Evolutionary conservation across 768 basidiomycete species (phyloP), one percentile per base, ranked within the genome.

Genomic region (Trametes maxima): DNA sequence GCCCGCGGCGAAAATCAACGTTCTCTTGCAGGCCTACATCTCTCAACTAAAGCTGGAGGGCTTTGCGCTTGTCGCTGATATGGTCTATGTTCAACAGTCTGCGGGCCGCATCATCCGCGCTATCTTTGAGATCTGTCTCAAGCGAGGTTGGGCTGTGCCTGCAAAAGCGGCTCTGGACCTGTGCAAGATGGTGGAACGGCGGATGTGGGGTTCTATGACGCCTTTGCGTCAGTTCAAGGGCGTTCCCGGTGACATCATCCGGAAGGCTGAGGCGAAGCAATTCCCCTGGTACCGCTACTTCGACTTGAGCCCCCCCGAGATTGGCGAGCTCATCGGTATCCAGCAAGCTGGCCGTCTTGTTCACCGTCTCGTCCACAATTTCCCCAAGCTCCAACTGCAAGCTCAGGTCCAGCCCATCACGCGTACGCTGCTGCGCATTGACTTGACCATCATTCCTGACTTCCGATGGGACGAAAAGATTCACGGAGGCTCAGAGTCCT

Each of bases 221-320:
- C 95, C 96, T 8, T 81, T 98, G 39, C 85, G 97, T 39, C 97
- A 99, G 72, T 98, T 98, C 82, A 94, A 89, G 73, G 89, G 90
- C 65, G 88, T 96, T 0, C 95, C 94, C 0, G 73, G 81, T 19
- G 93, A 96, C 48, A 87, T 96, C 36, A 78, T 95, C 49, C 78
- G 91, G 25, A 94, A 95, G 70, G 95, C 95, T 0, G 96, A 98
- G 74, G 89, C 92, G 16, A 98, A 98, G 73, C 96, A 98, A 82
- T 98, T 98, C 80, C 94, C 95, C 0, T 97, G 95, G 94, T 92
- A 97, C 70, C 89, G 95, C 24, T 98, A 98, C 78, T 98, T 96
- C 65, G 96, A 98, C 71, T 78, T 98, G 63, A 86, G 76, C 54
- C 92, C 92, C 0, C 92, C 92, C 2, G 96, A 98, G 74, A 88